Conservation (phyloP, 495 filamentous ascomycete genomes). For the Glutinoglossum americanum region DNA sequence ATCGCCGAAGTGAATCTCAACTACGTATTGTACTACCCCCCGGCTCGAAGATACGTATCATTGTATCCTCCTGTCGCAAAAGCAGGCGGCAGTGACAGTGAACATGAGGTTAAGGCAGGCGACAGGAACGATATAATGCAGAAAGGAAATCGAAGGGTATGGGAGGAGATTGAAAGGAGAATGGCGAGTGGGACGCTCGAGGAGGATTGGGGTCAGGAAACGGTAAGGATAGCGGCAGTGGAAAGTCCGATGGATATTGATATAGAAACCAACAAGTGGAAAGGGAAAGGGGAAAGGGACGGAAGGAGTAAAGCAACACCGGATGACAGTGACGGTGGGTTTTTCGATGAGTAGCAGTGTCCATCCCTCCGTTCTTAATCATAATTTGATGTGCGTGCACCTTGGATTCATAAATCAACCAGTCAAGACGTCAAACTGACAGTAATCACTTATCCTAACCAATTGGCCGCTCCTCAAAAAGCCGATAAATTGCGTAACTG, state of each 20-base stretch:
- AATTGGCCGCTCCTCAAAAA: too few relatives aligned
- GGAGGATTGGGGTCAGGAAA: neutral
- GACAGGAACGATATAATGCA: neutral
- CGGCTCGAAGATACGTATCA: conserved; percentile 56
- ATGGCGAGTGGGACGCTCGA: neutral
- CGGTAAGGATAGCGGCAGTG: neutral
- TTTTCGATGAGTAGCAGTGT: conserved; percentile 5
- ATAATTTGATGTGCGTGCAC: too few relatives aligned
- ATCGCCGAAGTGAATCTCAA: conserved; percentile 59
- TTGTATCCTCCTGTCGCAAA: conserved; percentile 30
- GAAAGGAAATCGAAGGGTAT: neutral
- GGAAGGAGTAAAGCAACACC: neutral
- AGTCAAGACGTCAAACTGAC: too few relatives aligned
- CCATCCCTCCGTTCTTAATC: too few relatives aligned
- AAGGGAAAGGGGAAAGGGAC: neutral
- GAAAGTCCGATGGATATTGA: too few relatives aligned
- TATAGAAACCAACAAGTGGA: too few relatives aligned
- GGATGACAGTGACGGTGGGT: conserved; percentile 1
- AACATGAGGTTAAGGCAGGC: neutral
- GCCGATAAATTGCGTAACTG: too few relatives aligned
- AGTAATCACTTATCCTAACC: too few relatives aligned
- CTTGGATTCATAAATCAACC: too few relatives aligned
- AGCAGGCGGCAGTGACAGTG: neutral
- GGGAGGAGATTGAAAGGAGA: conserved; percentile 5
- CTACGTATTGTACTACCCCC: conserved; percentile 68